Evolutionary conservation across 331 rosid species (phyloP).

Genomic region (Telfairia occidentalis): DNA sequence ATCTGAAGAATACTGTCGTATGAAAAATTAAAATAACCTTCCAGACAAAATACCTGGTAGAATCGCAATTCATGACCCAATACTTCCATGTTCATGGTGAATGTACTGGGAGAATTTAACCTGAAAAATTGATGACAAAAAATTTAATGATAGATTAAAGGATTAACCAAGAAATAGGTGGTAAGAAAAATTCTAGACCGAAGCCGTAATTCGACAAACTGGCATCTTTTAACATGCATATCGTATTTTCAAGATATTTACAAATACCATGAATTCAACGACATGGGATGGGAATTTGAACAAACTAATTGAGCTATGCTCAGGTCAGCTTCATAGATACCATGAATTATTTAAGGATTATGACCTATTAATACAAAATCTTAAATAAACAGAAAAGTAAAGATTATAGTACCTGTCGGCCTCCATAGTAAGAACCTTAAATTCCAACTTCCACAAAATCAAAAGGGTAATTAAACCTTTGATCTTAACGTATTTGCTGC

Average conservation of each 20-base stretch:
- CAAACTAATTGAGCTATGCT: too few relatives aligned
- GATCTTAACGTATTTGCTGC: background rate
- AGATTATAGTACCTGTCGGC: slow-evolving; percentile 10
- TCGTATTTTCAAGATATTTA: background rate
- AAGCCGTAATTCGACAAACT: background rate
- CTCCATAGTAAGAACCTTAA: slow-evolving; percentile 1
- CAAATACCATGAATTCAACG: background rate
- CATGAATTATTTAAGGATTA: background rate
- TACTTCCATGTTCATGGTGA: slow-evolving; percentile 72
- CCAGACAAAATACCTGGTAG: slow-evolving; percentile 44
- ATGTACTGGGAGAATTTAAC: slow-evolving; percentile 73
- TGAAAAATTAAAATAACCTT: background rate
- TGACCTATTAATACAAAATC: background rate
- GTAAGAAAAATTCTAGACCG: background rate
- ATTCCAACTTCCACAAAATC: background rate
- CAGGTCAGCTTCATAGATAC: too few relatives aligned
- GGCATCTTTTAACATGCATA: background rate
- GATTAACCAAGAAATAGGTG: background rate
- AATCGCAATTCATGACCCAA: slow-evolving; percentile 77
- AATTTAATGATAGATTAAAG: background rate
- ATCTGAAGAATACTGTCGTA: background rate
- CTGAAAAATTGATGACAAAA: slow-evolving; percentile 34
- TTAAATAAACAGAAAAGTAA: background rate
- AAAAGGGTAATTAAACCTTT: background rate
- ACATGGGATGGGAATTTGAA: too few relatives aligned